These are phyloP conservation scores for Hypomyces rosellus DNA, from an alignment of 2,329 filamentous ascomycete species.

Conservation along the genomic window DNA sequence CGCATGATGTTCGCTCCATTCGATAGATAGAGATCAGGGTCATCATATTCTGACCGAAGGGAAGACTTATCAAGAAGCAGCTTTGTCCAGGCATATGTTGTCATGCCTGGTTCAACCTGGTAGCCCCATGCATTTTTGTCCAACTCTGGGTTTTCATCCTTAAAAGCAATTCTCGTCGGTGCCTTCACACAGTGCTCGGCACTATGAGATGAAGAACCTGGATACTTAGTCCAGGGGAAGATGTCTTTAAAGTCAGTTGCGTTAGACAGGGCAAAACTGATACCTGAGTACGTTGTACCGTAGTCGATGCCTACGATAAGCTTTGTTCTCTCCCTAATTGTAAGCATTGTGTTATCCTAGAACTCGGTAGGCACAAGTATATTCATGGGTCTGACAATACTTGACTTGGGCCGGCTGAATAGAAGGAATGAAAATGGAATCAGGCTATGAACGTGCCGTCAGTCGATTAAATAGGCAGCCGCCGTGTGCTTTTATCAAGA, in stretches of 20 bases:
- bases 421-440: no score
- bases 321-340: no score
- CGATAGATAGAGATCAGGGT: no score
- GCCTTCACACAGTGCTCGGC: constrained; percentile 16
- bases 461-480: no score
- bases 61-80: constrained; percentile 13
- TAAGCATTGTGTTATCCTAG: no score
- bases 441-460: no score
- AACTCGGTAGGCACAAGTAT: no score
- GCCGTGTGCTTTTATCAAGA: no score
- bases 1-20: constrained; percentile 1
- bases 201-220: constrained; percentile 10
- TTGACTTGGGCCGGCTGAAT: no score
- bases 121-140: constrained; percentile 10
- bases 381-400: no score
- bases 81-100: constrained; percentile 12
- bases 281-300: constrained; percentile 16
- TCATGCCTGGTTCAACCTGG: constrained; percentile 13
- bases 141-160: constrained; percentile 11
- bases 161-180: constrained; percentile 12
- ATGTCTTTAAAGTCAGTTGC: constrained; percentile 15
- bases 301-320: constrained; percentile 9
- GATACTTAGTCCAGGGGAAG: constrained; percentile 15
- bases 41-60: constrained; percentile 8
- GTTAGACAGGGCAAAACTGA: constrained; percentile 14